A percentile compares a stretch with the other conserved stretches of the same genome.
phyloP scores from a whole-genome alignment of 2,329 filamentous ascomycete species.

The Hyphodiscus sp. region DNA sequence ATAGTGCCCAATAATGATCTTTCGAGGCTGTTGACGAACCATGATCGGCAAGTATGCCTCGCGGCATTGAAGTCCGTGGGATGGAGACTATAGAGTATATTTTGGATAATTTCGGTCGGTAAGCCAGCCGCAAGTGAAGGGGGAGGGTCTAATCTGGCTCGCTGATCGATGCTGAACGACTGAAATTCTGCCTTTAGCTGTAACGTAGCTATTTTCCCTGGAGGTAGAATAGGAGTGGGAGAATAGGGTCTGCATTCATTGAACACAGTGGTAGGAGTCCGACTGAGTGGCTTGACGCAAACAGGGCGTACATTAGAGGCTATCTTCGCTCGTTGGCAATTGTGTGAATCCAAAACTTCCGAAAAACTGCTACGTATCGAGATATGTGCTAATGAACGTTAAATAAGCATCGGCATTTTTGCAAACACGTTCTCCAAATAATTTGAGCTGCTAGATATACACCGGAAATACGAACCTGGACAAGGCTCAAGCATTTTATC shows the following conservation, averaged over 20 bases:
- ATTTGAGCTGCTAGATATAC: too few relatives aligned
- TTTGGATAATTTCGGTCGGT: slow-evolving; percentile 33
- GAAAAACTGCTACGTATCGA: slow-evolving; percentile 20
- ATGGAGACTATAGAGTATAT: slow-evolving; percentile 31
- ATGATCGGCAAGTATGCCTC: slow-evolving; percentile 51
- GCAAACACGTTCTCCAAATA: too few relatives aligned
- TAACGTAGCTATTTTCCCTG: background rate
- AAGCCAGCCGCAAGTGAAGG: slow-evolving; percentile 13
- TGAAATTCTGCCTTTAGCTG: background rate
- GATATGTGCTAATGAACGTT: background rate
- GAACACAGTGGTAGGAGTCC: slow-evolving; percentile 10
- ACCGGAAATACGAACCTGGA: background rate
- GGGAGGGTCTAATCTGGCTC: background rate
- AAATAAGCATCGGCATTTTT: too few relatives aligned
- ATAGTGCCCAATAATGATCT: slow-evolving; percentile 43
- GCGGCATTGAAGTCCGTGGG: slow-evolving; percentile 50
- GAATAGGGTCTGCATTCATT: slow-evolving; percentile 9
- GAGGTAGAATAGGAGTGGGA: slow-evolving; percentile 8
- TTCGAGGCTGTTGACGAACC: slow-evolving; percentile 53
- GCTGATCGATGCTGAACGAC: background rate
- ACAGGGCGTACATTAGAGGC: background rate
- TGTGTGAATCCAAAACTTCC: slow-evolving; percentile 15
- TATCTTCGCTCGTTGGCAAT: background rate
- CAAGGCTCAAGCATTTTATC: slow-evolving; percentile 28
- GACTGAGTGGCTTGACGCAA: slow-evolving; percentile 1